phyloP scores from a whole-genome alignment of 2,329 filamentous ascomycete species.

The Passalora sequoiae region DNA sequence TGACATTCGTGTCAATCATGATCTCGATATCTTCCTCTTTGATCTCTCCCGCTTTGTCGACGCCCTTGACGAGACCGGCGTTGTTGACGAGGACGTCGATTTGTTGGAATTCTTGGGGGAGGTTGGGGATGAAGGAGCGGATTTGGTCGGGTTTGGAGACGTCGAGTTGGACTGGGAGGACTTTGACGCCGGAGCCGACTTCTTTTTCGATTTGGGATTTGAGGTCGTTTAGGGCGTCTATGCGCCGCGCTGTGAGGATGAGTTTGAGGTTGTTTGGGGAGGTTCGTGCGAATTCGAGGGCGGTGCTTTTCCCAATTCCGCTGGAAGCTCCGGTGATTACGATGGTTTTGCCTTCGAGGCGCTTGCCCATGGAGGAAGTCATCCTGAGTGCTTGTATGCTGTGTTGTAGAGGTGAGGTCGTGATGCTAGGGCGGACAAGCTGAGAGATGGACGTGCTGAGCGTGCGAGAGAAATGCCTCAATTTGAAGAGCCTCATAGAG shows the following conservation, averaged over 20 bases:
- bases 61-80: constrained; percentile 83
- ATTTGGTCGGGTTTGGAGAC: constrained; percentile 76
- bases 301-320: constrained; percentile 77
- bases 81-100: constrained; percentile 94
- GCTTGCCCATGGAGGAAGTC: constrained; percentile 42
- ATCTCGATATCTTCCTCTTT: constrained; percentile 71
- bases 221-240: constrained; percentile 71
- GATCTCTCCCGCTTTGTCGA: constrained; percentile 81
- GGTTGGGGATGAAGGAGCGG: constrained; percentile 60
- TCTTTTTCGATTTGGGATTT: constrained; percentile 71
- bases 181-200: constrained; percentile 72
- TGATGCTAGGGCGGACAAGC: constrained; percentile 2
- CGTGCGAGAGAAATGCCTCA: background rate
- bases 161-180: constrained; percentile 78
- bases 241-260: constrained; percentile 79
- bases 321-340: constrained; percentile 88
- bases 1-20: constrained; percentile 94
- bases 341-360: constrained; percentile 88
- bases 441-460: background rate
- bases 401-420: background rate
- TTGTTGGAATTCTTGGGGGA: constrained; percentile 77
- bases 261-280: constrained; percentile 73
- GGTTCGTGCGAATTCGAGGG: constrained; percentile 89
- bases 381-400: constrained; percentile 6
- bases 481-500: constrained; percentile 9